Base-by-base conservation (phyloP, 208 protist genomes). In the Trichomonas tenax region DNA sequence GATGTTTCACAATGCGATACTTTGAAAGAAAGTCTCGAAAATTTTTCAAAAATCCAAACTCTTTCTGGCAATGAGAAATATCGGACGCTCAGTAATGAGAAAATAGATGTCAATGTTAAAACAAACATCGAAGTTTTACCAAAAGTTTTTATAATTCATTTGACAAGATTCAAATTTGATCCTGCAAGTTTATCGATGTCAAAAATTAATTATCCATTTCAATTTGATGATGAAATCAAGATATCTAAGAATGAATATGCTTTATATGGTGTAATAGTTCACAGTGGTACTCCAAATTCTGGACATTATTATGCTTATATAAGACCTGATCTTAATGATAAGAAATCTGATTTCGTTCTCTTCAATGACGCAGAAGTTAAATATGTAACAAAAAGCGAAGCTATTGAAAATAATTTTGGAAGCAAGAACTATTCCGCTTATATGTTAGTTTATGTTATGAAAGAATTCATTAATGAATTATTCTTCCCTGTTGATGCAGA, bases 261-360 rank as follows among this genome's bases (percentile, higher is more conserved):
- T 10, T 96, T 98, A 48, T 95, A 96, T 58, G 97, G 97, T 17
- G 98, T 99, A 21, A 96, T 99, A n/a, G 97, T 99, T 6, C 98
- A 99, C 97, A 95, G 96, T 41, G 98, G 98, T 36, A 97, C 97
- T 51, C 96, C 97, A 45, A 96, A 98, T 96, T 97, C 98, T 81
- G 98, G 98, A 9, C 98, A 99, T 96, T 99, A 99, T 96, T 98
- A 98, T 63, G 97, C 97, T 40, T 98, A 97, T 97, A 82, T 98
- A 1, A 96, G 97, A n/a, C 98, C 98, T 31, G 21, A 45, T 1
- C 40, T 36, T 10, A 86, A 96, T 14, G 46, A 96, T 45, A 88
- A 96, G 31, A 97, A 97, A 97, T 96, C 96, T 58, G 97, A 98
- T 95, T 89, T n/a, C 3, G 23, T 46, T 46, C 15, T 89, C 2